Conservation (phyloP, 2,329 filamentous ascomycete genomes). For the Orbilia oligospora region DNA sequence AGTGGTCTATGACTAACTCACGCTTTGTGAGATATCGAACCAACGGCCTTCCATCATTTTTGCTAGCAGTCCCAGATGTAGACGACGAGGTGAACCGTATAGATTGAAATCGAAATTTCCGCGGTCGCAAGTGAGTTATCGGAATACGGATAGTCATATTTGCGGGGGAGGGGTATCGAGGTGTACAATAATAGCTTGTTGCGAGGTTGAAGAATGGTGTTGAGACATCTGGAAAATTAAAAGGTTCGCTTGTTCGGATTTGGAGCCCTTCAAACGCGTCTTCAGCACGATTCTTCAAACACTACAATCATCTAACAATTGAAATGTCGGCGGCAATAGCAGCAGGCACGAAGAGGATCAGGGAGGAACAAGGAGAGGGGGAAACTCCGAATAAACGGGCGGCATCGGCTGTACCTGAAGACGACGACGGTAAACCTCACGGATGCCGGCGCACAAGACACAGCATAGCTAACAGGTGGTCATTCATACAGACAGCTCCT, state of each 20-base stretch:
- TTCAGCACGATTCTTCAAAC: slow-evolving; percentile 3
- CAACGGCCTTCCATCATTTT: not conserved
- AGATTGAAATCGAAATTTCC: not conserved
- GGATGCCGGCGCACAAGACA: not conserved
- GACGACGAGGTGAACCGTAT: not conserved
- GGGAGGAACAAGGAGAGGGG: slow-evolving; percentile 51
- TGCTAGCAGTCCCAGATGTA: not conserved
- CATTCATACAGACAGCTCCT: slow-evolving; percentile 75
- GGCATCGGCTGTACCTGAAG: slow-evolving; percentile 30
- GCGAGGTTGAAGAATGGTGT: slow-evolving; percentile 18
- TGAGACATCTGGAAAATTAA: slow-evolving; percentile 15
- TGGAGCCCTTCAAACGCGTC: slow-evolving; percentile 34
- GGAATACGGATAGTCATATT: slow-evolving; percentile 25
- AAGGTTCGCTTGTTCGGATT: slow-evolving; percentile 27
- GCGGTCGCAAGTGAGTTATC: not conserved
- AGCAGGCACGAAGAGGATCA: slow-evolving; percentile 35
- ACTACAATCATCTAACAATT: not conserved
- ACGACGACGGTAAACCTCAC: slow-evolving; percentile 48
- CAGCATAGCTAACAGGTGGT: slow-evolving; percentile 10
- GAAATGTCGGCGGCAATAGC: slow-evolving; percentile 21
- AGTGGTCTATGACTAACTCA: not conserved
- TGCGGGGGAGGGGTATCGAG: slow-evolving; percentile 20
- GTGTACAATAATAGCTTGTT: not conserved
- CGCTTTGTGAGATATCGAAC: slow-evolving; percentile 1
- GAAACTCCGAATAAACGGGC: slow-evolving; percentile 50